Evolutionary conservation across 345 rosid species (phyloP).

Genomic region (Dovyalis caffra): DNA sequence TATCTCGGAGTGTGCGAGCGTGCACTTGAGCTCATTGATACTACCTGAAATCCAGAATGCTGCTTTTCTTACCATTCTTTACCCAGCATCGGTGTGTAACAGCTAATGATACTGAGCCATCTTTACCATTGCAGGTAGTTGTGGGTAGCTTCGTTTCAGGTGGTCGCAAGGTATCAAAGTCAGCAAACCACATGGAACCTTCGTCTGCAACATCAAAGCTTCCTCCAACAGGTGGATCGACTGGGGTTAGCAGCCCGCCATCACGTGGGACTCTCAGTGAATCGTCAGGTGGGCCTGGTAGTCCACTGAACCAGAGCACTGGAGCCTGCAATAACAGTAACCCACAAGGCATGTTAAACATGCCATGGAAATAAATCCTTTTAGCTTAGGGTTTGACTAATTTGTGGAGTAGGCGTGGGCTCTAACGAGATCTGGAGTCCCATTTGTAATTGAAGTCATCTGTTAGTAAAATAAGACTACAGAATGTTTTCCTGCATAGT

Average conservation of each 20-base stretch:
- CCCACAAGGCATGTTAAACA: conserved; percentile 39
- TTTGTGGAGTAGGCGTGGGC: conserved; percentile 21
- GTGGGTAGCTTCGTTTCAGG: conserved; percentile 67
- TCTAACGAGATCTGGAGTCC: conserved; percentile 14
- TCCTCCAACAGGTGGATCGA: conserved; percentile 2
- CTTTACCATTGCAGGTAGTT: conserved; percentile 46
- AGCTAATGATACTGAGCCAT: background rate
- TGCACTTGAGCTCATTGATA: background rate
- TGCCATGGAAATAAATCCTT: conserved; percentile 52
- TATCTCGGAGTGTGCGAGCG: background rate
- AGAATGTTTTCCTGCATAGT: conserved; percentile 13
- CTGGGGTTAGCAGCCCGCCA: conserved; percentile 47
- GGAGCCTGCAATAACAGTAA: conserved; percentile 49
- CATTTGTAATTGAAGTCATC: conserved; percentile 16
- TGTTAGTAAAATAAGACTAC: conserved; percentile 19
- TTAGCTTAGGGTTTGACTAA: conserved; percentile 10
- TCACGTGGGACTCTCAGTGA: conserved; percentile 58
- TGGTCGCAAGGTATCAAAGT: conserved; percentile 44
- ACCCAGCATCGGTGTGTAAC: background rate
- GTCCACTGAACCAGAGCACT: conserved; percentile 57
- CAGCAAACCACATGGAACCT: conserved; percentile 36
- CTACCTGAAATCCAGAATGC: background rate
- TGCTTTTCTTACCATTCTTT: background rate
- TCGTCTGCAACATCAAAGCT: conserved; percentile 24
- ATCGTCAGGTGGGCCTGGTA: conserved; percentile 58